Conservation (phyloP, 768 basidiomycete genomes). For the Rhodotorula babjevae region DNA sequence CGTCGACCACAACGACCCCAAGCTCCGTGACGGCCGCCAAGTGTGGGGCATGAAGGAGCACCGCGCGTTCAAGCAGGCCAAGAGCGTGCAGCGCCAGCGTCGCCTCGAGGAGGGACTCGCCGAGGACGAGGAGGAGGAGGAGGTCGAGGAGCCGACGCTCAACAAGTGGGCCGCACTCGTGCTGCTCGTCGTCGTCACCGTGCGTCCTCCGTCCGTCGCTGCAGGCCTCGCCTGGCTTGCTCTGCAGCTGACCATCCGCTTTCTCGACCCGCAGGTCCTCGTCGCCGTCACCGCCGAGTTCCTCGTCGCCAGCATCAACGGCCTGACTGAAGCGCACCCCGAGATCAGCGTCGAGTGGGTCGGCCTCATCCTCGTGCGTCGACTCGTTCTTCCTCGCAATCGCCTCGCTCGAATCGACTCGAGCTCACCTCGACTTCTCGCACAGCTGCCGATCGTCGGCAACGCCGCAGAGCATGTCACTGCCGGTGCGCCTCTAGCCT, state of each 20-base stretch:
- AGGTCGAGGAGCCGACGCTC: slow-evolving; percentile 31
- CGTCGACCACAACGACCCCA: not conserved
- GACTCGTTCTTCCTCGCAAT: too few species aligned
- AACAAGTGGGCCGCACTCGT: slow-evolving; percentile 31
- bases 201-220: too few species aligned
- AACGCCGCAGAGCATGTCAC: slow-evolving; percentile 61
- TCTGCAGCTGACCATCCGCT: not conserved
- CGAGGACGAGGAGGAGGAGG: slow-evolving; percentile 39
- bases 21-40: slow-evolving; percentile 9
- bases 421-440: not conserved
- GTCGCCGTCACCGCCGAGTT: slow-evolving; percentile 58
- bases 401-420: not conserved
- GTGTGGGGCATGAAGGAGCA: slow-evolving; percentile 11
- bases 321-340: slow-evolving; percentile 57
- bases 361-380: slow-evolving; percentile 63
- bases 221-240: too few species aligned
- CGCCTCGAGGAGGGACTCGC: slow-evolving; percentile 12
- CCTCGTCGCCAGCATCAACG: slow-evolving; percentile 72
- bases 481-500: not conserved
- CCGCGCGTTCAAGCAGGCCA: slow-evolving; percentile 21
- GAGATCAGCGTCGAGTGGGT: slow-evolving; percentile 72
- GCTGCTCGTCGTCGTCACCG: slow-evolving; percentile 37
- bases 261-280: not conserved
- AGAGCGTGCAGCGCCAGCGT: not conserved
- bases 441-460: slow-evolving; percentile 76